These are phyloP conservation scores for Euphorbia celastroides DNA, from an alignment of 441 rosid genomes.

Conservation along the genomic window DNA sequence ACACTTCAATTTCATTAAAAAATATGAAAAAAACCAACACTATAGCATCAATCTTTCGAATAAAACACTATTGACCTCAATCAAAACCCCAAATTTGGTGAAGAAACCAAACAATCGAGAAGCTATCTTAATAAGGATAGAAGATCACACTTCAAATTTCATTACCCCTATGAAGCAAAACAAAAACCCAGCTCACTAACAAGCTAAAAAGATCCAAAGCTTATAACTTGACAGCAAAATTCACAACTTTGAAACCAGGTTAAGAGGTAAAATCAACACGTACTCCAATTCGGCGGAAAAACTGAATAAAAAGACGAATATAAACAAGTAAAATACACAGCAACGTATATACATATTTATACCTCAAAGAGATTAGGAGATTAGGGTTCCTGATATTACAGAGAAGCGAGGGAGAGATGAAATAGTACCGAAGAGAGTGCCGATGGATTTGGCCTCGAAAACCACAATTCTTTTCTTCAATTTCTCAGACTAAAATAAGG, in stretches of 20 bases:
- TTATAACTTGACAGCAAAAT: background rate
- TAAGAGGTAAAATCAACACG: background rate
- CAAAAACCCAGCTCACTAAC: background rate
- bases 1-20: background rate
- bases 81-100: background rate
- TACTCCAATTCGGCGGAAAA: background rate
- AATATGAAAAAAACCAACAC: background rate
- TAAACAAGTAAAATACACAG: background rate
- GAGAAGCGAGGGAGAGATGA: background rate
- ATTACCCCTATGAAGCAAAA: background rate
- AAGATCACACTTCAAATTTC: background rate
- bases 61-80: too few species aligned
- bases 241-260: slow-evolving; percentile 4
- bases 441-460: slow-evolving; percentile 36
- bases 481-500: background rate
- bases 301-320: background rate
- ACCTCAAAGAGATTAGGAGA: background rate
- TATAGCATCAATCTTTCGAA: too few species aligned
- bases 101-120: background rate
- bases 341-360: background rate
- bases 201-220: background rate
- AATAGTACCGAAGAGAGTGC: slow-evolving; percentile 38
- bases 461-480: slow-evolving; percentile 18
- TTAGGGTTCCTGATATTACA: slow-evolving; percentile 2
- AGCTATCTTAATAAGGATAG: background rate